Evolutionary conservation across 805 yeast species (phyloP).

Genomic region (Phaffomyces opuntiae): DNA sequence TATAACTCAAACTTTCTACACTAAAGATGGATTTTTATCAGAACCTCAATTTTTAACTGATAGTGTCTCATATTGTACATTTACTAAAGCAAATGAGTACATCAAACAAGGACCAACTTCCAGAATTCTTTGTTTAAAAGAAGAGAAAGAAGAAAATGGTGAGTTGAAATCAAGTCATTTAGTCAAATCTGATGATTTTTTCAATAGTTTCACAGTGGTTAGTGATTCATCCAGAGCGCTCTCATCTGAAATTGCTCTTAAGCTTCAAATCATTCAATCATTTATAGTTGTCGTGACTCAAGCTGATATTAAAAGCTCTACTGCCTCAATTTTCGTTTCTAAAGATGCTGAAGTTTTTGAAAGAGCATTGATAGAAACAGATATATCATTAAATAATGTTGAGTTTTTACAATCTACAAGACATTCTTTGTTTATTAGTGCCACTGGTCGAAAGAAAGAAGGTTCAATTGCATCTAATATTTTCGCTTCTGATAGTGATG

Average conservation of each 20-base stretch:
- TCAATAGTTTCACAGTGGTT: conserved; percentile 25
- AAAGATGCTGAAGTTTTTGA: conserved; percentile 28
- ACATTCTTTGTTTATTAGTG: conserved; percentile 34
- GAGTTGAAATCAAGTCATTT: conserved; percentile 23
- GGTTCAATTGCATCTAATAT: conserved; percentile 21
- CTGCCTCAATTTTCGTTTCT: conserved; percentile 26
- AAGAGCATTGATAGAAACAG: conserved; percentile 26
- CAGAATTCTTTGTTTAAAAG: conserved; percentile 35
- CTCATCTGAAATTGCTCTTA: conserved; percentile 25
- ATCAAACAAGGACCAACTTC: conserved; percentile 23
- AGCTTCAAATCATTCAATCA: conserved; percentile 26
- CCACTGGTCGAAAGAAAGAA: conserved; percentile 12
- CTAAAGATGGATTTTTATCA: conserved; percentile 39
- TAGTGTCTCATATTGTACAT: conserved; percentile 25
- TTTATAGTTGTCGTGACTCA: conserved; percentile 29
- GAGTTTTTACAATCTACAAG: conserved; percentile 30
- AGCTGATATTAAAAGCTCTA: conserved; percentile 12
- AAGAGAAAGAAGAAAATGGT: conserved; percentile 33
- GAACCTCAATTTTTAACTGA: conserved; percentile 22
- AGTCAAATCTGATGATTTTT: conserved; percentile 37
- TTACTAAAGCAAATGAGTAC: conserved; percentile 22
- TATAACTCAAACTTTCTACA: conserved; percentile 29
- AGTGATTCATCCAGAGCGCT: conserved; percentile 27
- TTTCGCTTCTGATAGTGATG: conserved; percentile 40
- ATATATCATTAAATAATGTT: conserved; percentile 17